Base-by-base conservation (phyloP, 2,329 filamentous ascomycete species). In the Xylaria sp. region DNA sequence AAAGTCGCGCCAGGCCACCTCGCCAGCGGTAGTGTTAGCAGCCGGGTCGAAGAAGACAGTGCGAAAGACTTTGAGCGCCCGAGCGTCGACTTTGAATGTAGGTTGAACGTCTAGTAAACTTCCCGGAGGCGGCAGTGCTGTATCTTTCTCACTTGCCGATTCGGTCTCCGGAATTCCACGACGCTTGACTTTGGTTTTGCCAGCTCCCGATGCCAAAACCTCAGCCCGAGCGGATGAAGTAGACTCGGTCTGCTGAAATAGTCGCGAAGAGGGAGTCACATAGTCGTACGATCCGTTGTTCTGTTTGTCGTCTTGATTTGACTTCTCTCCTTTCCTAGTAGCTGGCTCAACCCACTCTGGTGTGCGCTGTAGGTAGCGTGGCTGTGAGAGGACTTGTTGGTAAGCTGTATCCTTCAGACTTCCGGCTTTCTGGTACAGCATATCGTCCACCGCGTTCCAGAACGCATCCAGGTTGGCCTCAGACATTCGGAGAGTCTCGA, bases 1-100 rank as follows among this genome's bases (percentile, higher is more conserved):
- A 66, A 88, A 85, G 59, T 88, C 85, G 2, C 70, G 75, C 87
- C 86, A 89, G 0, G 80, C 39, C 0, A 89, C 70, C 71, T 88
- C 86, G 3, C 84, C 83, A 0, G 83, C 81, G 0, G 79, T 77
- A 0, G 82, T 77, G 0, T 72, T 78, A 0, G 68, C 67, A 0
- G 64, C 68, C 0, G 78, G 75, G 56, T 78, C 72, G 79, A 79
- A 59, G 83, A 86, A 79, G 82, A 88, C 50, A 68, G 66, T 76
- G 5, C 76, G 74, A 58, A 81, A 80, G 11, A 80, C 78, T 64
- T 79, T 80, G 58, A 79, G 70, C 0, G 78, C 71, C 1, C 78
- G 76, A 12, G 69, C 60, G 34, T 80, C 78, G 1, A 81, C 76
- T 2, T 62, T 42, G 21, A 79, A 70, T 19, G 36, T 59, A 24